Evolutionary conservation across 2,329 filamentous ascomycete genomes (phyloP), one percentile per base, ranked within the genome.

Genomic region (Aspergillus novofumigatus): DNA sequence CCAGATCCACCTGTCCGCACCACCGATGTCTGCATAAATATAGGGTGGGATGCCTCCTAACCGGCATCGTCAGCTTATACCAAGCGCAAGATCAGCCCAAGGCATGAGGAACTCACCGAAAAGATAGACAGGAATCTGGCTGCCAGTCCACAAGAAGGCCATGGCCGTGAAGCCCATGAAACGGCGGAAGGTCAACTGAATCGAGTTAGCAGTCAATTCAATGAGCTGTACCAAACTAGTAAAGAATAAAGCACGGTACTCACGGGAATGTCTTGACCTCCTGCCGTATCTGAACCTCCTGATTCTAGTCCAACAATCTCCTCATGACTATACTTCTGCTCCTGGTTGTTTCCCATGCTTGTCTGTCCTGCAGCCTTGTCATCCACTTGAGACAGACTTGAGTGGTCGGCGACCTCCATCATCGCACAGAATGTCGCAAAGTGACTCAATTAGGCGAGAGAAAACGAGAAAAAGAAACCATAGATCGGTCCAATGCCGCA

Each of bases 1-100:
- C 86, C 84, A 86, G n/a, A 84, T 76, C 80, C 82, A 86, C 59
- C 80, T 75, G 65, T 85, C 82, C 4, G 78, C 72, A 53, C 85
- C 85, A 26, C 85, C 85, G 57, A 88, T 80, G 26, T 85, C 81
- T 11, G 72, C 69, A 68, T 87, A 87, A 55, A 88, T 83, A 60
- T 81, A 77, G 0, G 80, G 79, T 9, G 80, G 78, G 48, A 80
- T 77, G 38, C 76, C 78, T 25, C 71, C 75, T 77, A 25, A 8
- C 4, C 17, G 41, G 14, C 4, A 26, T 25, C 14, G 41, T 64
- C 29, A 62, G 55, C 45, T 26, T 23, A 41, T 28, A 20, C 4
- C 23, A 42, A 17, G 6, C 17, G 14, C 7, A 9, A 10, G 35
- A 3, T 20, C 23, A 6, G 4, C 20, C 48, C 21, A 26, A 29